Evolutionary conservation across 305 asterid species (phyloP), one percentile per base, ranked within the genome.

Genomic region (Fraxinus sp.): DNA sequence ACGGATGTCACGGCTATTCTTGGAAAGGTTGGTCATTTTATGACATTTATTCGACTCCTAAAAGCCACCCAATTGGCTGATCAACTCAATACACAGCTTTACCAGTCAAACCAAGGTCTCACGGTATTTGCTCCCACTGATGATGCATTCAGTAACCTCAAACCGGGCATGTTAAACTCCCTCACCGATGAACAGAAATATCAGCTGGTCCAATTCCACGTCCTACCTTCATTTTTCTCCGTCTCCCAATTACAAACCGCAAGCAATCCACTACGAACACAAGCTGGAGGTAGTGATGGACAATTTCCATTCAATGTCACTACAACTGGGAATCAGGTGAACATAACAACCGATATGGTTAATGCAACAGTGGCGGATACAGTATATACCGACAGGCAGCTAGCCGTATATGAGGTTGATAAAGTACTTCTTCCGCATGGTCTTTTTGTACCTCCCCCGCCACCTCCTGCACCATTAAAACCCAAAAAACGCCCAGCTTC

Each of bases 351-450:
- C 0, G 97, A 95, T 0, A 81, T 91, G 62, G 88, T 89, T 6
- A 87, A 88, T 35, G 90, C 97, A 2, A 87, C 92, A 1, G 85
- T 93, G 74, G 78, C 85, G 41, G 82, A 81, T 80, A 85, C 92
- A 0, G 22, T 93, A 0, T 89, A 89, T 77, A 87, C 89, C 0
- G 91, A 90, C 52, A 71, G 62, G 18, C 93, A 89, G 83, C 84
- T 93, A 11, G 97, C 97, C 0, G 89, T 91, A 26, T 91, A 92
- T 59, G 88, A 90, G 81, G 89, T 92, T 39, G 93, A 93, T 62
- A 84, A 90, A 36, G 97, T 92, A 79, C 89, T 92, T 78, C 87
- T 93, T 5, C 94, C 97, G 0, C 87, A 83, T 64, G 85, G 77
- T 80, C 87, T 93, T 36, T 92, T 89, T 66, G 77, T 77, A 26